phyloP scores from a whole-genome alignment of 2,329 filamentous ascomycete genomes.

The Colletotrichum cuscutae region DNA sequence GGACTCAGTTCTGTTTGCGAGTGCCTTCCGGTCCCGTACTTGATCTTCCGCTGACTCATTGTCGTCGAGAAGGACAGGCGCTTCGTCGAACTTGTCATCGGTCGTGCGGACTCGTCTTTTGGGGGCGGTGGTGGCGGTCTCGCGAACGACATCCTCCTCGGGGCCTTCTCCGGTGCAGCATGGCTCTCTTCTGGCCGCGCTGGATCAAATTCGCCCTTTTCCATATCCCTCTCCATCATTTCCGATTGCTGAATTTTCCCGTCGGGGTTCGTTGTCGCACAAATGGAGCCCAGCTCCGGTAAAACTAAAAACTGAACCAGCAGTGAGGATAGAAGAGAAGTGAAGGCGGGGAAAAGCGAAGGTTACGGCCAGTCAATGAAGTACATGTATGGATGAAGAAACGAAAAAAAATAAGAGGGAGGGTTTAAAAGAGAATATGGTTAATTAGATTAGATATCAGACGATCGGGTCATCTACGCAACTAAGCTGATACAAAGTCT shows the following conservation, averaged over 20 bases:
- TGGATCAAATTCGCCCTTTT: constrained; percentile 4
- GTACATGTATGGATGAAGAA: constrained; percentile 2
- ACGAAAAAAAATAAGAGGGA: background rate
- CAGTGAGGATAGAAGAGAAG: background rate
- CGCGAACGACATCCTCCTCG: constrained; percentile 13
- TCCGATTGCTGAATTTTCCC: background rate
- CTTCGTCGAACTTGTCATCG: constrained; percentile 47
- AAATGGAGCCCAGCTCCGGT: constrained; percentile 24
- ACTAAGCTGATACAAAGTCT: background rate
- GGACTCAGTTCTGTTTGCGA: constrained; percentile 59
- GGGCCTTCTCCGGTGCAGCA: background rate
- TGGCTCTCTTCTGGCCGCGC: constrained; percentile 9
- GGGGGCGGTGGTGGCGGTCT: constrained; percentile 22
- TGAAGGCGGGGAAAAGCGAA: background rate
- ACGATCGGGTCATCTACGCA: background rate
- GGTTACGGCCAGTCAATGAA: background rate
- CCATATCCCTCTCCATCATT: constrained; percentile 28
- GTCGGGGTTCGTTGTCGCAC: background rate
- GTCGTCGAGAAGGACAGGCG: constrained; percentile 46
- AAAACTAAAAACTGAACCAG: constrained; percentile 20
- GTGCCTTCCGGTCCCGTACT: constrained; percentile 58
- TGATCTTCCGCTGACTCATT: constrained; percentile 50
- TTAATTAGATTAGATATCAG: constrained; percentile 20
- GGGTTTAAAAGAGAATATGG: background rate
- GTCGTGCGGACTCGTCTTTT: constrained; percentile 32